Evolutionary conservation across 2,329 filamentous ascomycete species (phyloP).

Genomic region (Ophiocordyceps camponoti-saundersi): DNA sequence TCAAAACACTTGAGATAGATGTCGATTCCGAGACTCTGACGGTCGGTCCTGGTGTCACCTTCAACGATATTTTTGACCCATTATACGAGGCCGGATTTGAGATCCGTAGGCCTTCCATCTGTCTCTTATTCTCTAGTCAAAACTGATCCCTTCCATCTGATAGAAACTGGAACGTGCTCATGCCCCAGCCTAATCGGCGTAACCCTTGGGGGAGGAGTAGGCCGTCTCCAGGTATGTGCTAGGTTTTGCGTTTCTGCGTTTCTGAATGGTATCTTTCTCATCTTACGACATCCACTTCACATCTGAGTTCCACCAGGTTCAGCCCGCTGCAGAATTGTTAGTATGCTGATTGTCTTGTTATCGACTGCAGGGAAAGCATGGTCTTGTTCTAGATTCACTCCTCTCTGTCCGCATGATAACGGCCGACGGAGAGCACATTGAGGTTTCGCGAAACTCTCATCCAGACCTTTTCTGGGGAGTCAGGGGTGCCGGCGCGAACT

Average conservation of each 20-base stretch:
- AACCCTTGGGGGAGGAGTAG: background rate
- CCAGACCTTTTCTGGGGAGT: conserved; percentile 23
- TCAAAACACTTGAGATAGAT: background rate
- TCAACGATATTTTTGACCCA: background rate
- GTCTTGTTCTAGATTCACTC: conserved; percentile 28
- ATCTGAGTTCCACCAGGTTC: background rate
- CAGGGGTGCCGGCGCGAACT: conserved; percentile 22
- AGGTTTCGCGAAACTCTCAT: conserved; percentile 24
- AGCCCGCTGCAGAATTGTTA: background rate
- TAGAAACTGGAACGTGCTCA: background rate
- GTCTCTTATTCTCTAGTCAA: background rate
- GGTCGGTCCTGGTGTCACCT: background rate
- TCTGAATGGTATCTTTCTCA: background rate
- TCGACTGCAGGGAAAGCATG: conserved; percentile 32
- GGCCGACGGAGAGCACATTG: conserved; percentile 17
- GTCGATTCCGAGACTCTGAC: background rate
- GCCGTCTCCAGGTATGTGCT: background rate
- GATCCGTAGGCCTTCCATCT: background rate
- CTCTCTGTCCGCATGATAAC: conserved; percentile 21
- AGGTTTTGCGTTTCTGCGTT: background rate
- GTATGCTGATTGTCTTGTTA: background rate
- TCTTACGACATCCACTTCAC: background rate
- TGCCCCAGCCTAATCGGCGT: background rate
- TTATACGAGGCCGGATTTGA: background rate
- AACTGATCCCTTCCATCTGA: background rate